Percentiles rank a stretch among this genome's conserved stretches.
These are phyloP conservation scores for Prunus mira DNA, from an alignment of 306 rosid genomes.

Conservation along the genomic window DNA sequence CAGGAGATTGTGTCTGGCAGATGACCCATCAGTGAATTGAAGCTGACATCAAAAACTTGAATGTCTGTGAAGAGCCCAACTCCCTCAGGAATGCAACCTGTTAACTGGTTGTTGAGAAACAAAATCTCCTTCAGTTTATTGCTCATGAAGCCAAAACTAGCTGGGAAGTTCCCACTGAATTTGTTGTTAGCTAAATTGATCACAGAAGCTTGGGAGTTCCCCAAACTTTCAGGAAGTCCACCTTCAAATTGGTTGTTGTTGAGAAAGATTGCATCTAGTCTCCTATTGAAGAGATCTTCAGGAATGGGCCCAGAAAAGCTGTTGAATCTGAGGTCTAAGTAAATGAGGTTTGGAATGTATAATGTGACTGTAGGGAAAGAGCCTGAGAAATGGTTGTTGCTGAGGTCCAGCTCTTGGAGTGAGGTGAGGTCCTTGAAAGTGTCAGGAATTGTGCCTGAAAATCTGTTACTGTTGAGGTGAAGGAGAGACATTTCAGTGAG, in stretches of 20 bases:
- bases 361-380: conserved; percentile 57
- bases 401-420: conserved; percentile 80
- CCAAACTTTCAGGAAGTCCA: conserved; percentile 74
- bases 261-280: conserved; percentile 80
- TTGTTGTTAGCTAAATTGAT: conserved; percentile 81
- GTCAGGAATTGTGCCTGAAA: conserved; percentile 67
- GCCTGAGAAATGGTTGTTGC: conserved; percentile 87
- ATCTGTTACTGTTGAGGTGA: conserved; percentile 86
- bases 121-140: conserved; percentile 73
- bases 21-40: conserved; percentile 79
- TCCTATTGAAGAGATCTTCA: conserved; percentile 56
- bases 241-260: conserved; percentile 85
- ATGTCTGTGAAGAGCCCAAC: conserved; percentile 82
- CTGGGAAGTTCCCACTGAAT: conserved; percentile 70
- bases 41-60: conserved; percentile 88
- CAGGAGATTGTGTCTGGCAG: conserved; percentile 88
- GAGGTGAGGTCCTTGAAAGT: conserved; percentile 51
- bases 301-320: conserved; percentile 71
- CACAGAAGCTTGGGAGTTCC: conserved; percentile 92
- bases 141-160: conserved; percentile 73
- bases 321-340: conserved; percentile 89
- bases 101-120: conserved; percentile 76
- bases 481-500: conserved; percentile 70
- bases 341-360: conserved; percentile 65
- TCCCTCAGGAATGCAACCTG: conserved; percentile 93